Percentiles rank a stretch among this genome's conserved stretches.
Conservation (phyloP, 306 rosid species). For the Sophora flavescens region DNA sequence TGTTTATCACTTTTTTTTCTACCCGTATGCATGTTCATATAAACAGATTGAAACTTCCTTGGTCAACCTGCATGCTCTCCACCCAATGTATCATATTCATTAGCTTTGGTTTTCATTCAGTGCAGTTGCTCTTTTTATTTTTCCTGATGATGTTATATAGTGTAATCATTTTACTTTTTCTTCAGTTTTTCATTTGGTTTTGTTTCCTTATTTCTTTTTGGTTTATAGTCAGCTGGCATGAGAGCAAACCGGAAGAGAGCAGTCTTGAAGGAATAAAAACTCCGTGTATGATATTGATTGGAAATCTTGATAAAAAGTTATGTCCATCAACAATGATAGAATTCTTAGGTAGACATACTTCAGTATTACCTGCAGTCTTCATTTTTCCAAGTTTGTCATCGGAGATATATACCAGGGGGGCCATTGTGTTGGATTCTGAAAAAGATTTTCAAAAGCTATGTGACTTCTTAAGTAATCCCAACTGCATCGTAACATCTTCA, state of each 20-base stretch:
- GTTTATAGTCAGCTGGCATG: constrained; percentile 24
- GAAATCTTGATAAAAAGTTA: constrained; percentile 67
- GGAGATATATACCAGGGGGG: constrained; percentile 60
- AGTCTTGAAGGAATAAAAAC: constrained; percentile 59
- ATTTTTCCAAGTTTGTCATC: constrained; percentile 57
- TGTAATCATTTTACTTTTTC: constrained; percentile 3
- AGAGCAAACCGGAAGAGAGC: constrained; percentile 53
- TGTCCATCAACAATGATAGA: constrained; percentile 56
- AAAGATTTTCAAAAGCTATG: constrained; percentile 49
- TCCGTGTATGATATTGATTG: constrained; percentile 62
- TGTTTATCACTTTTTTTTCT: constrained; percentile 1
- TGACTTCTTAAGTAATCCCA: constrained; percentile 64
- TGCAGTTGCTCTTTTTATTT: constrained; percentile 24
- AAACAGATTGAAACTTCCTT: constrained; percentile 20
- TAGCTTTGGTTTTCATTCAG: background rate
- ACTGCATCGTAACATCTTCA: constrained; percentile 65
- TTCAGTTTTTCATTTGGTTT: constrained; percentile 1
- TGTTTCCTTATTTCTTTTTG: constrained; percentile 10
- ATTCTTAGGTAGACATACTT: constrained; percentile 59
- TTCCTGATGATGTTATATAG: constrained; percentile 1
- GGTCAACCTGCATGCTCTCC: background rate
- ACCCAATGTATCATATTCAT: background rate
- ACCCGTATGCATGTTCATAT: background rate
- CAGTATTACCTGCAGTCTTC: constrained; percentile 57
- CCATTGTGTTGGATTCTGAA: constrained; percentile 58